Evolutionary conservation across 2,329 filamentous ascomycete genomes (phyloP), one percentile per base, ranked within the genome.

Genomic region (Talaromyces sp.): DNA sequence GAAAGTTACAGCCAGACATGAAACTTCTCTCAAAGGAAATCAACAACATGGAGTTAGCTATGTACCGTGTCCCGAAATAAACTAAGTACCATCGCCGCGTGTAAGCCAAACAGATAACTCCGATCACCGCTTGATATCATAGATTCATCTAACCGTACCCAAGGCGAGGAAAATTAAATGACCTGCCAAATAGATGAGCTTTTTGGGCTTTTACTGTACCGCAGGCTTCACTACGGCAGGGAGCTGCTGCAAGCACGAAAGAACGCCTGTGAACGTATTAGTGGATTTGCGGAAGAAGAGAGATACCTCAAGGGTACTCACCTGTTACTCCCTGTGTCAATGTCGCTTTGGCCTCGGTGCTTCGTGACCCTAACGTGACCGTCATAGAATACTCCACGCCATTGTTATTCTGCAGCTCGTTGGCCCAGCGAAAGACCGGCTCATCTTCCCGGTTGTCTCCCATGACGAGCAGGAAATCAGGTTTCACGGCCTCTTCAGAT

Each of bases 361-460:
- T 97, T 57, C 91, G 84, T 66, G 83, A 89, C 46, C 92, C 91
- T 32, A 97, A 78, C 59, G 90, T 95, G 19, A 96, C 91, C 2
- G 92, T 96, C 56, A 88, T 86, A 3, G 94, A 89, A 50, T 90
- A 81, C 45, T 85, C 75, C 39, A 91, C 80, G 2, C 76, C 75
- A 16, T 82, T 80, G 8, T 81, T 75, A 3, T 82, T 79, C 19
- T 80, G 80, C 10, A 96, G 76, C 44, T 84, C 80, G 74, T 97
- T 96, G 16, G 93, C 94, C 93, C 94, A 97, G 57, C 87, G 87
- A 77, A 96, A 97, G 17, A 96, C 88, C 63, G 90, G 88, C 69
- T 97, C 93, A 61, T 97, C 94, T 63, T 97, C 93, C 29, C 93
- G 86, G 37, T 92, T 91, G 66, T 97, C 92, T 33, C 93, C 93